Percentiles rank a stretch among this genome's conserved stretches.
These are phyloP conservation scores for Myxozyma geophila DNA, from an alignment of 805 yeast genomes.

Conservation along the genomic window DNA sequence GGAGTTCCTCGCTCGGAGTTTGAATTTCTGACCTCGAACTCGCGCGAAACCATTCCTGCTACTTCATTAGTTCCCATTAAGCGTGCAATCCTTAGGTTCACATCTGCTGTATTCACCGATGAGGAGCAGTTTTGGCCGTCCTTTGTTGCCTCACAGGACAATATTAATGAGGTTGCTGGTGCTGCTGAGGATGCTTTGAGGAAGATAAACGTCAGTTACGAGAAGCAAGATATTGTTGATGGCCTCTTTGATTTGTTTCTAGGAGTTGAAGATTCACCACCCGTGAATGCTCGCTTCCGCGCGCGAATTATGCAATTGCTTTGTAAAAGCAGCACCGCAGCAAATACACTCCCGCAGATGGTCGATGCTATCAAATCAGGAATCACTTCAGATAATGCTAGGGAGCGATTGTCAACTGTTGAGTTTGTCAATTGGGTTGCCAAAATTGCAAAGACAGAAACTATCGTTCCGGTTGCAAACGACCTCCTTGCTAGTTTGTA, in stretches of 20 bases:
- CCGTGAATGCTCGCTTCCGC: conserved; percentile 55
- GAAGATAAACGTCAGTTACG: conserved; percentile 58
- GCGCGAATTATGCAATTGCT: conserved; percentile 53
- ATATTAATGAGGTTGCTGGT: conserved; percentile 59
- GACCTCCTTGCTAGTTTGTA: conserved; percentile 28
- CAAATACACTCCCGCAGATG: conserved; percentile 51
- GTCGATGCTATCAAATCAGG: conserved; percentile 59
- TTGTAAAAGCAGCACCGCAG: conserved; percentile 58
- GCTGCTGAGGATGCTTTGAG: conserved; percentile 57
- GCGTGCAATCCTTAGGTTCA: conserved; percentile 50
- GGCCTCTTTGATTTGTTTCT: conserved; percentile 54
- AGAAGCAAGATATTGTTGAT: conserved; percentile 53
- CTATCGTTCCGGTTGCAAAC: conserved; percentile 28
- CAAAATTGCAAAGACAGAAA: conserved; percentile 42
- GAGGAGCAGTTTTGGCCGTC: conserved; percentile 53
- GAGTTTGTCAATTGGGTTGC: conserved; percentile 68
- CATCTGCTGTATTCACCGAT: conserved; percentile 51
- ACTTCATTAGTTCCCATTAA: conserved; percentile 54
- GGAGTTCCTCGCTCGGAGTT: conserved; percentile 65
- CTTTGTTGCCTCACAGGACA: conserved; percentile 67
- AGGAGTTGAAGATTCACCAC: conserved; percentile 54
- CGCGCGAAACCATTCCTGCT: conserved; percentile 64
- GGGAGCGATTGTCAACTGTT: conserved; percentile 61
- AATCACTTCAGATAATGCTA: conserved; percentile 57
- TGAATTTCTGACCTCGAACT: conserved; percentile 66